phyloP scores from a whole-genome alignment of 2,329 filamentous ascomycete genomes.

The Aspergillus sp. region DNA sequence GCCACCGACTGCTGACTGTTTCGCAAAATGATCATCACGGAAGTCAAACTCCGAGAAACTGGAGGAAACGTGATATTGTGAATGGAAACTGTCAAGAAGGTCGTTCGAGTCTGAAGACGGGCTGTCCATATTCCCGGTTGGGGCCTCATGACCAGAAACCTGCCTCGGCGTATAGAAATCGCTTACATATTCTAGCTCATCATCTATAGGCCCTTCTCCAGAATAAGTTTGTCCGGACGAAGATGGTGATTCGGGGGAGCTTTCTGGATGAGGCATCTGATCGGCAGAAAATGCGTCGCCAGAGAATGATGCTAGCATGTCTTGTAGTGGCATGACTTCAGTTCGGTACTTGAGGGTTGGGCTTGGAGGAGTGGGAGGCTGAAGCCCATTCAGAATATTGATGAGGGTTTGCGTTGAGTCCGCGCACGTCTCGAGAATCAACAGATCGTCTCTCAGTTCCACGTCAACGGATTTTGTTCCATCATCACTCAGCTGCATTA shows the following conservation, averaged over 20 bases:
- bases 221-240: too few relatives aligned
- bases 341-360: conserved; percentile 83
- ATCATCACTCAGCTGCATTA: conserved; percentile 52
- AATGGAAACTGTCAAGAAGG: conserved; percentile 49
- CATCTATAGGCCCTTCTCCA: conserved; percentile 33
- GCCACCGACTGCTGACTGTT: conserved; percentile 55
- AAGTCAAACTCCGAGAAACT: conserved; percentile 64
- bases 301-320: conserved; percentile 85
- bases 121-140: conserved; percentile 34
- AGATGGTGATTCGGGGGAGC: conserved; percentile 34
- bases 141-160: conserved; percentile 35
- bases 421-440: conserved; percentile 91
- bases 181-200: conserved; percentile 49
- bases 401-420: conserved; percentile 95
- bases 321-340: conserved; percentile 76
- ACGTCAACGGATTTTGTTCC: conserved; percentile 68
- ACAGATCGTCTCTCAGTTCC: conserved; percentile 76
- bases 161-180: conserved; percentile 49
- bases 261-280: conserved; percentile 15
- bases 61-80: conserved; percentile 50
- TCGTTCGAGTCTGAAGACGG: conserved; percentile 34
- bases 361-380: conserved; percentile 76
- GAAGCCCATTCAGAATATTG: conserved; percentile 69
- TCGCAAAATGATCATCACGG: conserved; percentile 72
- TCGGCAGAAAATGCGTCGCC: conserved; percentile 68